These are phyloP conservation scores for Dioscorea alata DNA, from an alignment of 106 monocot species.

Conservation along the genomic window DNA sequence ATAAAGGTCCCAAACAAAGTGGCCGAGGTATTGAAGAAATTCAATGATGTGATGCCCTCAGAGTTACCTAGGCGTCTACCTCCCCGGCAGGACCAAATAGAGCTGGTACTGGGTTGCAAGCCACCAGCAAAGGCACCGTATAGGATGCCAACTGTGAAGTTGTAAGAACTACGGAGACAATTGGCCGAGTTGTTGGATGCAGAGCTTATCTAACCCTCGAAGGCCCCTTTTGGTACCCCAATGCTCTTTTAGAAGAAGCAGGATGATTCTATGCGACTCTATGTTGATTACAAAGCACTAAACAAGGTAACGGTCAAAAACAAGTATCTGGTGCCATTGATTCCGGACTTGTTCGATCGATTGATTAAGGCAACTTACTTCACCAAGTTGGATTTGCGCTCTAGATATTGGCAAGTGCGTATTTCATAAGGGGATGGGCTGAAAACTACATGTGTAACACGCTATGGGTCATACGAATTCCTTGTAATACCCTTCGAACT, in stretches of 20 bases:
- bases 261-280: background rate
- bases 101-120: background rate
- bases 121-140: too few species aligned
- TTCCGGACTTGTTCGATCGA: background rate
- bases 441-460: too few species aligned
- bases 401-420: too few species aligned
- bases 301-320: background rate
- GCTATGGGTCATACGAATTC: too few species aligned
- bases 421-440: too few species aligned
- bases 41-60: too few species aligned
- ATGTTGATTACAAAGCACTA: background rate
- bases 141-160: too few species aligned
- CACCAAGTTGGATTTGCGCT: background rate
- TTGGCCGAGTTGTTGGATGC: background rate
- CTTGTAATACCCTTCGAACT: too few species aligned
- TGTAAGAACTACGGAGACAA: background rate
- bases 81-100: background rate
- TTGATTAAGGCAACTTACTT: background rate
- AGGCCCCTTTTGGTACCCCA: background rate
- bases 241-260: background rate
- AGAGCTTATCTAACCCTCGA: background rate
- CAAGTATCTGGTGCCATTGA: background rate
- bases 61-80: too few species aligned
- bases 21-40: too few species aligned
- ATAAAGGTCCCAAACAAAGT: too few species aligned